phyloP scores from a whole-genome alignment of 345 rosid genomes.

The Citrus sinensis region DNA sequence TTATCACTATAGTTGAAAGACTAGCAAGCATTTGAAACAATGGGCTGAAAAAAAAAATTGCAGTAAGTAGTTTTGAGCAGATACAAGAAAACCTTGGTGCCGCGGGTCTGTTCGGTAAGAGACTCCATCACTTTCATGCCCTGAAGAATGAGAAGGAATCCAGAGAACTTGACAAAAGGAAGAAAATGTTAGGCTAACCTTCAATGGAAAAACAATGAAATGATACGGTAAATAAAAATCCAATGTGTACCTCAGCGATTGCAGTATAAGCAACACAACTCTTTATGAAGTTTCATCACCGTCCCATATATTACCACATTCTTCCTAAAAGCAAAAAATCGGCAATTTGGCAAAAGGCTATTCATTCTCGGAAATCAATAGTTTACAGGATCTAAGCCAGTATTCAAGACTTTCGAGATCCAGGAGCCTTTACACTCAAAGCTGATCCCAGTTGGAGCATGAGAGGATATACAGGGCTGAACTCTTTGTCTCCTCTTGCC shows the following conservation, averaged over 20 bases:
- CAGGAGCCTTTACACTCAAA: conserved; percentile 38
- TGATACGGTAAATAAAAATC: neutral
- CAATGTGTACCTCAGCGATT: neutral
- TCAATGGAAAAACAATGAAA: neutral
- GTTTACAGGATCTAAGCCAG: neutral
- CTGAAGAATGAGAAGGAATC: neutral
- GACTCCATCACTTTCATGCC: neutral
- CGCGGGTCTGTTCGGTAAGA: neutral
- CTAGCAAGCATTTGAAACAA: neutral
- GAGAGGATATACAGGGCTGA: conserved; percentile 90
- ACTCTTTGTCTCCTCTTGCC: conserved; percentile 96
- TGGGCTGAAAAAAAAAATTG: neutral
- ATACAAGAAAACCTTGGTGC: neutral
- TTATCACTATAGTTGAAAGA: neutral
- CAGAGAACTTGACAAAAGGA: neutral
- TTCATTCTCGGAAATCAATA: neutral
- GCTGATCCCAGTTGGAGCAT: conserved; percentile 87
- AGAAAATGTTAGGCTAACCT: neutral
- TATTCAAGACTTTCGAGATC: conserved; percentile 16
- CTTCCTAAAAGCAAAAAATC: conserved; percentile 3
- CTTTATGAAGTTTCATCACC: neutral
- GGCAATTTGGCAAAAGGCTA: conserved; percentile 1
- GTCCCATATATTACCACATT: neutral
- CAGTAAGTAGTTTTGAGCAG: neutral
- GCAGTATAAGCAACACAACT: neutral